Conservation (phyloP, 257 asterid genomes). For the Thymus quinquecostatus region DNA sequence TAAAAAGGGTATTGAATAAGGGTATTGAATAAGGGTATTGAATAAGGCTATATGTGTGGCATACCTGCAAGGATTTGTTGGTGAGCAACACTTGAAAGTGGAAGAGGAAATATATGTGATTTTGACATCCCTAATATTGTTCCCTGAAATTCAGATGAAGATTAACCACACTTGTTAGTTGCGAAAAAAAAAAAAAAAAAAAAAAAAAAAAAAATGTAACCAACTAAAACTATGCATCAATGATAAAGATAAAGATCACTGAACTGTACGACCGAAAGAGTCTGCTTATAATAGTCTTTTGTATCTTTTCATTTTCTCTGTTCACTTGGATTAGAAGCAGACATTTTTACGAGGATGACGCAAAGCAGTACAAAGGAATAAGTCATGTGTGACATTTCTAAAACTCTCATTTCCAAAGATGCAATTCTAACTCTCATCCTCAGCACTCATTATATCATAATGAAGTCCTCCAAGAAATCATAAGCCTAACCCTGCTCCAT, state of each 20-base stretch:
- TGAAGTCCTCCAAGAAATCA: too few relatives aligned
- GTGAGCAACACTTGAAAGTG: slow-evolving; percentile 80
- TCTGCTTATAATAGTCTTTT: too few relatives aligned
- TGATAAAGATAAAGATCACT: slow-evolving; percentile 13
- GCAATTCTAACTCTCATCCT: too few relatives aligned
- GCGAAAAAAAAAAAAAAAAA: background rate
- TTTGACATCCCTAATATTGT: slow-evolving; percentile 72
- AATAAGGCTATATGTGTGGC: slow-evolving; percentile 20
- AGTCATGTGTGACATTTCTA: too few relatives aligned
- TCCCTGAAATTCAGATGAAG: slow-evolving; percentile 54
- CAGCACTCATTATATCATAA: too few relatives aligned
- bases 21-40: too few relatives aligned
- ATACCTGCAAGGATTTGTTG: slow-evolving; percentile 96
- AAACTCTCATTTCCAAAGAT: too few relatives aligned
- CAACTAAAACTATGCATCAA: slow-evolving; percentile 12
- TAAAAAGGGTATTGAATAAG: slow-evolving; percentile 21
- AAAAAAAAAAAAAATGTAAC: background rate
- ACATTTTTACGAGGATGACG: too few relatives aligned
- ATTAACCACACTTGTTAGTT: slow-evolving; percentile 23
- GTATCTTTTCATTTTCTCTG: too few relatives aligned
- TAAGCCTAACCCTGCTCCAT: too few relatives aligned
- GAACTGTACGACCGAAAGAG: slow-evolving; percentile 13
- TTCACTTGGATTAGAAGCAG: too few relatives aligned
- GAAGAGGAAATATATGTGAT: slow-evolving; percentile 71
- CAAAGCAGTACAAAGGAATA: too few relatives aligned